Evolutionary conservation across 345 rosid genomes (phyloP).

Genomic region (Microcos paniculata): DNA sequence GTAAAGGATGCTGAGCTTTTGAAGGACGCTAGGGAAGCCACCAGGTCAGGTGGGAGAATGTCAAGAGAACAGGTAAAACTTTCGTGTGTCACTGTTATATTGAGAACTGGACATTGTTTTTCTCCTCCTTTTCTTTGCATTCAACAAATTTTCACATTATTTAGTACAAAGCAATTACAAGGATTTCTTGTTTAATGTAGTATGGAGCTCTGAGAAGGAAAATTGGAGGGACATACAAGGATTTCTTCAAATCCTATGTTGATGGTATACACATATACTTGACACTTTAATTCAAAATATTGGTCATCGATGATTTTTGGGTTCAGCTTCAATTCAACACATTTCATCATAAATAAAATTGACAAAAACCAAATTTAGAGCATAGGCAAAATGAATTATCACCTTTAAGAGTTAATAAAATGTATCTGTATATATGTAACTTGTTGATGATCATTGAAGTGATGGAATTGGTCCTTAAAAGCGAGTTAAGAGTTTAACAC

Average conservation of each 20-base stretch:
- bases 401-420: no score
- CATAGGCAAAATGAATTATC: no score
- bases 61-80: constrained; percentile 59
- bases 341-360: no score
- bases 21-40: constrained; percentile 66
- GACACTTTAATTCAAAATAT: background rate
- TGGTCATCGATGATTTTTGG: no score
- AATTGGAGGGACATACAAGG: constrained; percentile 93
- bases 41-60: constrained; percentile 71
- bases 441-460: no score
- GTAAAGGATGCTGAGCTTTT: constrained; percentile 77
- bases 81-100: background rate
- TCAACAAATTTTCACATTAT: background rate
- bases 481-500: no score
- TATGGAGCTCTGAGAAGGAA: constrained; percentile 87
- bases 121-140: background rate
- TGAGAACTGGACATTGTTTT: background rate
- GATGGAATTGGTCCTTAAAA: no score
- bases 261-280: constrained; percentile 46
- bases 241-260: constrained; percentile 84
- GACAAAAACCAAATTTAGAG: no score
- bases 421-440: no score
- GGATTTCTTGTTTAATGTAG: constrained; percentile 36
- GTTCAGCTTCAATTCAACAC: no score
- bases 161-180: constrained; percentile 1